Evolutionary conservation across 306 rosid genomes (phyloP), one percentile per base, ranked within the genome.

Genomic region (Acacia confusa): DNA sequence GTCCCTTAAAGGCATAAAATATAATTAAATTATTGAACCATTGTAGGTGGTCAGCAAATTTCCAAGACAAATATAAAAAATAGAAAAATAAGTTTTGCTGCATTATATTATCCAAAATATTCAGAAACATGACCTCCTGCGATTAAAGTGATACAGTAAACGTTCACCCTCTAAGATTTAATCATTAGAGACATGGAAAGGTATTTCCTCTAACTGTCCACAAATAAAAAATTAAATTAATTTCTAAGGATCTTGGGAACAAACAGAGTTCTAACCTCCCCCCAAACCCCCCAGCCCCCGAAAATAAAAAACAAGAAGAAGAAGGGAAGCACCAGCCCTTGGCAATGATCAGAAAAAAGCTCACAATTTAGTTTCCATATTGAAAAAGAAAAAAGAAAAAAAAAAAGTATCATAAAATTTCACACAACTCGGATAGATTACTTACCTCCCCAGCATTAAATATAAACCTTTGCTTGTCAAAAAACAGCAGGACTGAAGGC

Each of bases 371-470:
- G 38, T 13, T 20, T 44, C 12, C 24, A 27, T 15, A 11, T 7
- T n/a, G 16, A 11, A 13, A 53, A 57, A 4, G 19, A 0, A 30
- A 30, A n/a, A 40, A 7, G 19, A 1, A 17, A 9, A 50, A n/a
- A 30, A 55, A 28, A 58, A 45, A 28, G 8, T 13, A 40, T 48
- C 22, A n/a, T 11, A n/a, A 30, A 28, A 76, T 55, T 81, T 65
- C 41, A 85, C 10, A 14, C 40, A 79, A 75, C 4, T 44, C 27
- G 80, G 57, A 47, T 61, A 27, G 24, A 52, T 61, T 24, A 28
- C 65, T 68, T 57, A 91, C 97, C 94, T 95, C 99, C 38, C 97
- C 99, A 50, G 96, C 97, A 86, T 95, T 92, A 75, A 93, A 95
- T 48, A 95, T 95, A 75, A 95, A 90, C 71, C 96, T 90, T 47